phyloP scores from a whole-genome alignment of 306 rosid species.

The Corylus avellana region DNA sequence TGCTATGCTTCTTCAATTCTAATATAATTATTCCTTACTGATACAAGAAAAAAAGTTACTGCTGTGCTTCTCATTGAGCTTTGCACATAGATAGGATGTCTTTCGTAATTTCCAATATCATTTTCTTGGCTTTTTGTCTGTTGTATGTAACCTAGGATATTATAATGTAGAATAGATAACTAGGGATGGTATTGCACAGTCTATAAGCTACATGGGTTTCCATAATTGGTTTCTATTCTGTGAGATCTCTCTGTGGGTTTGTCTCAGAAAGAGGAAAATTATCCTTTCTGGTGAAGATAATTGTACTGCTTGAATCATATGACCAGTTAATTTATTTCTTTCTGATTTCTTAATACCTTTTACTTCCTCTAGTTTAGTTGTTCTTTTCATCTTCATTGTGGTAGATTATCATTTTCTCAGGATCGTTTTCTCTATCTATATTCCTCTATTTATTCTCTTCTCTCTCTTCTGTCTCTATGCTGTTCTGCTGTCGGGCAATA shows the following conservation, averaged over 20 bases:
- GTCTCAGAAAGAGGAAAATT: no score
- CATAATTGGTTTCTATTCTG: neutral
- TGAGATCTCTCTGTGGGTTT: neutral
- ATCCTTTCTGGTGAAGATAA: neutral
- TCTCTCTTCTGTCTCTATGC: constrained; percentile 85
- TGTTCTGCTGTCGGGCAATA: constrained; percentile 68
- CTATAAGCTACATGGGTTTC: neutral
- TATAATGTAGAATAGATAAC: neutral
- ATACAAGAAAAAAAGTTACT: neutral
- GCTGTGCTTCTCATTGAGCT: neutral
- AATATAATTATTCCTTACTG: neutral
- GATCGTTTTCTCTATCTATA: constrained; percentile 47
- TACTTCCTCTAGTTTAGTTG: constrained; percentile 1
- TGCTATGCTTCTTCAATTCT: neutral
- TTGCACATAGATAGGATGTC: neutral
- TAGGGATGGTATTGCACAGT: neutral
- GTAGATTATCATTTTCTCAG: constrained; percentile 25
- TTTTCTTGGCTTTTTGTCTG: neutral
- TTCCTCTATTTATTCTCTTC: constrained; percentile 84
- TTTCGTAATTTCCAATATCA: neutral
- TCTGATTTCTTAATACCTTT: neutral
- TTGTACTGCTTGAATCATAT: neutral
- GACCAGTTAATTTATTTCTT: neutral
- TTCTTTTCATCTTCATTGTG: constrained; percentile 3
- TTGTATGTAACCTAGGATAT: neutral